Evolutionary conservation across 2,329 filamentous ascomycete genomes (phyloP), one percentile per base, ranked within the genome.

Genomic region (Cryphonectria parasitica): DNA sequence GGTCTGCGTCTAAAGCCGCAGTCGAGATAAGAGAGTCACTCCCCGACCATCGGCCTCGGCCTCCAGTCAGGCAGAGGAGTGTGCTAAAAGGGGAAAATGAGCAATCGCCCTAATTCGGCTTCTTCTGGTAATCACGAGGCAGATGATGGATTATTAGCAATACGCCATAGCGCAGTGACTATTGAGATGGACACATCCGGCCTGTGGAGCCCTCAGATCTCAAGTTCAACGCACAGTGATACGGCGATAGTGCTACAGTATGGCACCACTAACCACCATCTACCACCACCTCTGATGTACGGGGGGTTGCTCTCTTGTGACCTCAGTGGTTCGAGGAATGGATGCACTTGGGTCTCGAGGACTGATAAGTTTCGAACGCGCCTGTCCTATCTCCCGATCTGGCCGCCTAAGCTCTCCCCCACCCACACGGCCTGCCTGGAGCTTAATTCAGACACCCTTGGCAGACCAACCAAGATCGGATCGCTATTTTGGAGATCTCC

Each of bases 381-480:
- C 58, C 58, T 69, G 6, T 39, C 31, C 13, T 13, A 39, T 61
- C 19, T 34, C 34, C 54, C 52, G 25, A 56, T 56, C n/a, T 28
- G 52, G 25, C 25, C 52, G 15, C 25, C 11, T 28, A 56, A 22
- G 25, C n/a, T 10, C n/a, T 56, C 10, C 25, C n/a, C 52, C 54
- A 10, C 52, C 52, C 54, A 34, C 34, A 7, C 54, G 25, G 28
- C 58, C 19, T 61, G 34, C 64, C 63, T 64, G 67, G 70, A 69
- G 70, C 67, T 72, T 67, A 67, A 70, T 17, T 34, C 28, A 19
- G n/a, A 15, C 34, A 34, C 39, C 58, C 49, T 71, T 71, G 43
- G 62, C 56, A 64, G 28, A 43, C 17, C 34, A 19, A 45, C 34
- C 25, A 61, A 15, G 64, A 62, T 49, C 19, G 56, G 64, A 54